Conservation (phyloP, 176 grass and related monocot genomes). For the Triticum aestivum region DNA sequence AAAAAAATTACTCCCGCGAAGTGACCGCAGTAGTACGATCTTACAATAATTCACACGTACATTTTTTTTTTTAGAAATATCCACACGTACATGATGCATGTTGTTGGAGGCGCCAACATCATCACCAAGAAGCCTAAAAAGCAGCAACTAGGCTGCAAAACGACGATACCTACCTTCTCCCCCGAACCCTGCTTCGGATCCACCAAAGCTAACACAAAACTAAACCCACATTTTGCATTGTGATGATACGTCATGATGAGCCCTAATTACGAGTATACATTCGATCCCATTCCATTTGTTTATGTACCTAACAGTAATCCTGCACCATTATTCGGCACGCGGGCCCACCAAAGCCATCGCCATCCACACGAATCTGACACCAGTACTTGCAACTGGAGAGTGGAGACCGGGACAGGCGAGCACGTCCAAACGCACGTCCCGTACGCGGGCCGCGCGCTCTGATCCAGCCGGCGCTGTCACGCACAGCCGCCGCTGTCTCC, state of each 20-base stretch:
- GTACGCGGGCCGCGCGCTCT: background rate
- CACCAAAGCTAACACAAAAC: background rate
- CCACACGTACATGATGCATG: background rate
- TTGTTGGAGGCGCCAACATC: background rate
- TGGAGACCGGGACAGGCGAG: conserved; percentile 27
- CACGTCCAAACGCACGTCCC: conserved; percentile 27
- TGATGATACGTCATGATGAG: background rate
- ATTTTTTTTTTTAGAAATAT: background rate
- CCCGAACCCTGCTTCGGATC: background rate
- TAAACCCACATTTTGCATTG: background rate
- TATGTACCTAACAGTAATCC: background rate
- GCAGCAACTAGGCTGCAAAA: background rate
- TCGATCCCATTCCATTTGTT: background rate
- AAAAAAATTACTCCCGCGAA: background rate
- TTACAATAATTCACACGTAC: no score
- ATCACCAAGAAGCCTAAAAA: conserved; percentile 27
- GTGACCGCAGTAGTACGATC: background rate
- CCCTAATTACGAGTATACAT: background rate
- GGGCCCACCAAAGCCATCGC: background rate
- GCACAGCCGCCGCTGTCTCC: conserved; percentile 28
- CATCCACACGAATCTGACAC: conserved; percentile 29
- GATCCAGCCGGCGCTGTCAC: conserved; percentile 17
- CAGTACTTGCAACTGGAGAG: conserved; percentile 8
- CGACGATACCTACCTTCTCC: conserved; percentile 14
- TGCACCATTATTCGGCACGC: conserved; percentile 4